A percentile compares a stretch with the other conserved stretches of the same genome.
Conservation (phyloP, 2,329 filamentous ascomycete genomes). For the Aureobasidium sp. region DNA sequence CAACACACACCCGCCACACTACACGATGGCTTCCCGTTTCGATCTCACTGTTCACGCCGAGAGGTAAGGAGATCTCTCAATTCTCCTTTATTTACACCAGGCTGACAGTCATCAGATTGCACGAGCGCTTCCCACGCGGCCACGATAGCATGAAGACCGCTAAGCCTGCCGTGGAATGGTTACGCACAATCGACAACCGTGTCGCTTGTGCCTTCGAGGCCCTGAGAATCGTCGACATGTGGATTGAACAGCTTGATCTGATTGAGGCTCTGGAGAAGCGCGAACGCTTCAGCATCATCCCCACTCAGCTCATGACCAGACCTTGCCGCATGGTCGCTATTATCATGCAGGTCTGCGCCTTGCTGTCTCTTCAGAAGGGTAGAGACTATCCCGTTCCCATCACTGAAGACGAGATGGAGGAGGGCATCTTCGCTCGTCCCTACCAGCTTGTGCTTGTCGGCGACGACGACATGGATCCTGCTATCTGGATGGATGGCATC, state of each 20-base stretch:
- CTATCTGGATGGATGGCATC: neutral
- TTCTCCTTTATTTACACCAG: neutral
- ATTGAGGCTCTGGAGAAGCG: neutral
- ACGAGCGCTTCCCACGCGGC: neutral
- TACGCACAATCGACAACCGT: neutral
- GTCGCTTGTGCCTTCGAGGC: neutral
- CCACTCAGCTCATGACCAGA: neutral
- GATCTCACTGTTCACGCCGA: neutral
- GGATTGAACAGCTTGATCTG: neutral
- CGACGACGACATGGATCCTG: conserved; percentile 3
- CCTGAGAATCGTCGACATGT: neutral
- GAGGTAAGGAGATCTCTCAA: neutral
- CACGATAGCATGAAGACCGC: neutral
- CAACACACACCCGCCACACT: too few relatives aligned
- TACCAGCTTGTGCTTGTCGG: neutral
- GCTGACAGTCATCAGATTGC: neutral
- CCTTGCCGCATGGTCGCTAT: neutral
- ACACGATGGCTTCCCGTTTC: neutral
- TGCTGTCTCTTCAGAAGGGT: neutral
- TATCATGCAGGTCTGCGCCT: neutral
- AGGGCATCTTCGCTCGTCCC: neutral
- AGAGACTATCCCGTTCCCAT: neutral
- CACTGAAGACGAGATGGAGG: neutral
- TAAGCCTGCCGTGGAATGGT: neutral
- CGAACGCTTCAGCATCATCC: neutral